These are phyloP conservation scores for Lophiostoma macrostomum DNA, from an alignment of 495 filamentous ascomycete genomes.

Conservation along the genomic window DNA sequence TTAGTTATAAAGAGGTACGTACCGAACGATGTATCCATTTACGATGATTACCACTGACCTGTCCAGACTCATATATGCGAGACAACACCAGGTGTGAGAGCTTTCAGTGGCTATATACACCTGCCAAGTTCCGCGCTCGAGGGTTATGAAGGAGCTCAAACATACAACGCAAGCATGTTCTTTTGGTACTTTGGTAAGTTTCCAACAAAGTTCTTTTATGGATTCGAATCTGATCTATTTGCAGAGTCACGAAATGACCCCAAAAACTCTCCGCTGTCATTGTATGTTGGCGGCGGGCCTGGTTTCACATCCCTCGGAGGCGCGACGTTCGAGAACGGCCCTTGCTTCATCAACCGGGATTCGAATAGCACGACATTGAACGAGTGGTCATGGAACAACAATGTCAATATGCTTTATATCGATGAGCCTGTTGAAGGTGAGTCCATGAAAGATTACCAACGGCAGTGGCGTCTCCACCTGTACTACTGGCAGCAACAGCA, in stretches of 20 bases:
- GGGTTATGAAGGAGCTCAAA: background rate
- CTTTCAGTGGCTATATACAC: constrained; percentile 22
- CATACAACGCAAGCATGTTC: constrained; percentile 23
- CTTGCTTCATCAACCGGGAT: constrained; percentile 48
- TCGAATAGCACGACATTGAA: constrained; percentile 34
- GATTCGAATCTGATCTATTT: background rate
- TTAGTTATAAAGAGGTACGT: constrained; percentile 14
- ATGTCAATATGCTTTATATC: constrained; percentile 44
- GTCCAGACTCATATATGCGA: constrained; percentile 13
- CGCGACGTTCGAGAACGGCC: constrained; percentile 21
- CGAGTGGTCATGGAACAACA: constrained; percentile 23
- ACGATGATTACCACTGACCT: background rate
- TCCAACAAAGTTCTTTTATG: background rate
- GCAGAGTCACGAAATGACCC: constrained; percentile 14
- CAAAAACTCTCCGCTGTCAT: constrained; percentile 13
- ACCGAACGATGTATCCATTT: background rate
- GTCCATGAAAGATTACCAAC: too few species aligned
- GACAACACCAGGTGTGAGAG: constrained; percentile 17
- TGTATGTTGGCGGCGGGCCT: constrained; percentile 22
- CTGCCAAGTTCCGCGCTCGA: constrained; percentile 10
- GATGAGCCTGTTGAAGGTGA: constrained; percentile 23
- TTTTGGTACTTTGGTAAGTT: constrained; percentile 23
- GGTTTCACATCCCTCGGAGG: constrained; percentile 9
- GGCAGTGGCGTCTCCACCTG: too few species aligned
- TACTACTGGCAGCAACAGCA: too few species aligned